Evolutionary conservation across 2,329 filamentous ascomycete genomes (phyloP).

Genomic region (Cucurbitaria berberidis): DNA sequence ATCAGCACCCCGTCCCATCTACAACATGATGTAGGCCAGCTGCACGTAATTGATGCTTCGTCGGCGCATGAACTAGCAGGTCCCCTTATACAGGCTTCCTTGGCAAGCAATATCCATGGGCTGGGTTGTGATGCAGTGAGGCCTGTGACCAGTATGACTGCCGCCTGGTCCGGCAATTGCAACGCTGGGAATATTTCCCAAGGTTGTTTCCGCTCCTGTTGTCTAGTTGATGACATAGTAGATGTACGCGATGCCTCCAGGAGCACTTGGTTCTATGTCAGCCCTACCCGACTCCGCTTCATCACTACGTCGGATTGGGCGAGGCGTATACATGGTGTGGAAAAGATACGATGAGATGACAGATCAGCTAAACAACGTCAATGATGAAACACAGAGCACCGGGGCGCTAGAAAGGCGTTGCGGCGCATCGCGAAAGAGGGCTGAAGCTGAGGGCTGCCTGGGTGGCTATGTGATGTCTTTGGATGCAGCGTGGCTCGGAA

Average conservation of each 20-base stretch:
- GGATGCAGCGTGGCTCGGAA: background rate
- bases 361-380: background rate
- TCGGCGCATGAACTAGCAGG: background rate
- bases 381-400: background rate
- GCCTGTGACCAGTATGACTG: conserved; percentile 2
- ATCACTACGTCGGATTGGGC: no score
- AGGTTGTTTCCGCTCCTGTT: background rate
- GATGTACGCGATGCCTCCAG: background rate
- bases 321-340: no score
- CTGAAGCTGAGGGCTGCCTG: background rate
- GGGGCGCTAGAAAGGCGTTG: background rate
- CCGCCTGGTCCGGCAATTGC: conserved; percentile 9
- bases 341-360: no score
- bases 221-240: background rate
- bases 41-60: background rate
- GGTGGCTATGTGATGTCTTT: conserved; percentile 4
- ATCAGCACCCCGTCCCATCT: background rate
- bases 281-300: no score
- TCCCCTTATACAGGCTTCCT: background rate
- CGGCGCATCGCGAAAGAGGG: background rate
- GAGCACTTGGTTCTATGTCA: no score
- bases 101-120: background rate
- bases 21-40: no score
- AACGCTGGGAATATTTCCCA: no score
- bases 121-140: background rate